Percentiles rank a stretch among this genome's conserved stretches.
These are phyloP conservation scores for Eucalyptus brandiana DNA, from an alignment of 345 rosid species.

Conservation along the genomic window DNA sequence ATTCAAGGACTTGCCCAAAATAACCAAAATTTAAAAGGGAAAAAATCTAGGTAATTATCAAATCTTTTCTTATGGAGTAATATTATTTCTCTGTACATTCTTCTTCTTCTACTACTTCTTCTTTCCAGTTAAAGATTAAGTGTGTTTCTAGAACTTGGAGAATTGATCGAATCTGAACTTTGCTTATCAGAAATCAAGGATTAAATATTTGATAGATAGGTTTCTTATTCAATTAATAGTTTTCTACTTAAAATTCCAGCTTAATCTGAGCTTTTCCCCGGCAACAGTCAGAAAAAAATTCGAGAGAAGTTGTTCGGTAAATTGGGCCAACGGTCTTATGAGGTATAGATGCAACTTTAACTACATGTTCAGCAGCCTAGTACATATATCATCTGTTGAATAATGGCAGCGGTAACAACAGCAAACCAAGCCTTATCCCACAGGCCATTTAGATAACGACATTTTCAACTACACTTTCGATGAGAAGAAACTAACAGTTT, in stretches of 20 bases:
- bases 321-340: background rate
- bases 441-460: background rate
- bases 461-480: background rate
- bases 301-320: background rate
- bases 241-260: background rate
- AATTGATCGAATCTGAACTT: background rate
- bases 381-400: background rate
- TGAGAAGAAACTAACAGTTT: background rate
- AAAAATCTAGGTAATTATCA: background rate
- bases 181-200: background rate
- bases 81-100: background rate
- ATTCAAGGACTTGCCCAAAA: background rate
- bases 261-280: background rate
- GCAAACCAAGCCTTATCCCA: background rate
- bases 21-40: background rate
- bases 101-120: background rate
- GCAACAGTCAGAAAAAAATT: background rate
- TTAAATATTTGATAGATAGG: background rate
- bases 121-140: background rate
- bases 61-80: background rate
- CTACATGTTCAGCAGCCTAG: background rate
- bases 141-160: background rate
- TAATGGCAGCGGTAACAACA: background rate
- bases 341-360: background rate
- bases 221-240: background rate